These are phyloP conservation scores for Pulveroboletus ravenelii DNA, from an alignment of 768 basidiomycete genomes.

Conservation along the genomic window DNA sequence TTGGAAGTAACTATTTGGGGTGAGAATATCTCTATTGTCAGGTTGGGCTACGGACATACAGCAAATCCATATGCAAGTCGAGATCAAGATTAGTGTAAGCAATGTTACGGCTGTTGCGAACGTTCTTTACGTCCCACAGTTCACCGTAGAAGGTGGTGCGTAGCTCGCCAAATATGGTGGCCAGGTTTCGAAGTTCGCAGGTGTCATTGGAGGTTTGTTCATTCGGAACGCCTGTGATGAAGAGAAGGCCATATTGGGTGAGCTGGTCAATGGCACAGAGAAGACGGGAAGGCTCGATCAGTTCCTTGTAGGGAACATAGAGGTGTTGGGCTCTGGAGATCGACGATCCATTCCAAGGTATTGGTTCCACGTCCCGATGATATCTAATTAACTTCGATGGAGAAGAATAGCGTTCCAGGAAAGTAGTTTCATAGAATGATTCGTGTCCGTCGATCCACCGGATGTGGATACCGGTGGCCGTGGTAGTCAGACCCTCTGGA, in stretches of 20 bases:
- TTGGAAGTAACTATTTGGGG: conserved; percentile 69
- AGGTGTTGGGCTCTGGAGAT: conserved; percentile 40
- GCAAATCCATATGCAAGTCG: conserved; percentile 87
- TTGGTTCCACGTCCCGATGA: conserved; percentile 39
- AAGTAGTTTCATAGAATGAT: conserved; percentile 48
- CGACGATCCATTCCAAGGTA: conserved; percentile 43
- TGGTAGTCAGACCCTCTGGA: conserved; percentile 37
- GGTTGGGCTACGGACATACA: conserved; percentile 49
- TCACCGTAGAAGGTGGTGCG: conserved; percentile 87
- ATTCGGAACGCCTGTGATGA: conserved; percentile 69
- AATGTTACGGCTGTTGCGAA: conserved; percentile 76
- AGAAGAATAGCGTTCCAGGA: conserved; percentile 48
- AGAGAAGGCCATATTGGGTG: conserved; percentile 63
- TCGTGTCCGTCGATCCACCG: conserved; percentile 57
- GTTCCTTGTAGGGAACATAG: conserved; percentile 51
- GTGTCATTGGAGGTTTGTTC: conserved; percentile 49
- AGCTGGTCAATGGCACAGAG: conserved; percentile 65
- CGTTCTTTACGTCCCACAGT: conserved; percentile 82
- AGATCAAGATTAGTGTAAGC: conserved; percentile 91
- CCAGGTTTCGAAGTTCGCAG: conserved; percentile 69
- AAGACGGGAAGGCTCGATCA: conserved; percentile 44
- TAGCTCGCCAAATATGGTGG: conserved; percentile 66
- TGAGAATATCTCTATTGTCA: background rate
- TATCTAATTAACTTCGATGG: conserved; percentile 34
- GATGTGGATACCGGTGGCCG: conserved; percentile 44